Conservation (phyloP, 108 stramenopile genomes). For the Cylindrotheca closterium region DNA sequence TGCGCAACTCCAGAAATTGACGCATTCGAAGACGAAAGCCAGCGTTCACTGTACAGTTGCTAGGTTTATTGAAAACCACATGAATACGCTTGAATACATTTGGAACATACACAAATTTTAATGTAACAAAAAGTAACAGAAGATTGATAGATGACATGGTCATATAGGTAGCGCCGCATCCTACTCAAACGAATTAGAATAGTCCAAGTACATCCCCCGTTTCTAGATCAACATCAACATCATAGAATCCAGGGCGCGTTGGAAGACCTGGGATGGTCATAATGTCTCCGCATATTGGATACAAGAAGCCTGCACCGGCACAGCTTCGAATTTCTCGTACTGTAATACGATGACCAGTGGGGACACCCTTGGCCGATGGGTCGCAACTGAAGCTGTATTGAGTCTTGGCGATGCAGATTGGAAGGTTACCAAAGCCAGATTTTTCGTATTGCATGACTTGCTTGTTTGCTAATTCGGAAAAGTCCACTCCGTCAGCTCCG, state of each 20-base stretch:
- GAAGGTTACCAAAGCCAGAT: conserved; percentile 90
- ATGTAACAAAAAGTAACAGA: too few species aligned
- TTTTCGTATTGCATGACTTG: conserved; percentile 91
- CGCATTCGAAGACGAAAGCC: background rate
- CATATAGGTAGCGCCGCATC: too few species aligned
- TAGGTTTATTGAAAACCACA: too few species aligned
- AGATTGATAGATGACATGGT: too few species aligned
- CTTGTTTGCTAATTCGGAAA: conserved; percentile 81
- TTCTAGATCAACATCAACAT: conserved; percentile 94
- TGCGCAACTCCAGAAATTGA: background rate
- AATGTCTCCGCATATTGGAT: conserved; percentile 97
- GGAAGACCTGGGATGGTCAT: conserved; percentile 99
- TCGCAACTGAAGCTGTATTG: conserved; percentile 98
- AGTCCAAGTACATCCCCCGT: conserved; percentile 96
- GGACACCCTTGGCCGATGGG: conserved; percentile 90
- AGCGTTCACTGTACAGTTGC: background rate
- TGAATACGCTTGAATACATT: too few species aligned
- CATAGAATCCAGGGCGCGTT: conserved; percentile 98
- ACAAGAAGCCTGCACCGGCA: conserved; percentile 97
- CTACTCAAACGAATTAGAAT: too few species aligned
- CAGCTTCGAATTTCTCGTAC: conserved; percentile 96
- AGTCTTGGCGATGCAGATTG: conserved; percentile 99
- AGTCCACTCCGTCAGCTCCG: conserved; percentile 95
- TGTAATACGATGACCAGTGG: conserved; percentile 84
- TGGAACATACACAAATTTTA: too few species aligned